phyloP scores from a whole-genome alignment of 2,329 filamentous ascomycete species.

The Colletotrichum scovillei region DNA sequence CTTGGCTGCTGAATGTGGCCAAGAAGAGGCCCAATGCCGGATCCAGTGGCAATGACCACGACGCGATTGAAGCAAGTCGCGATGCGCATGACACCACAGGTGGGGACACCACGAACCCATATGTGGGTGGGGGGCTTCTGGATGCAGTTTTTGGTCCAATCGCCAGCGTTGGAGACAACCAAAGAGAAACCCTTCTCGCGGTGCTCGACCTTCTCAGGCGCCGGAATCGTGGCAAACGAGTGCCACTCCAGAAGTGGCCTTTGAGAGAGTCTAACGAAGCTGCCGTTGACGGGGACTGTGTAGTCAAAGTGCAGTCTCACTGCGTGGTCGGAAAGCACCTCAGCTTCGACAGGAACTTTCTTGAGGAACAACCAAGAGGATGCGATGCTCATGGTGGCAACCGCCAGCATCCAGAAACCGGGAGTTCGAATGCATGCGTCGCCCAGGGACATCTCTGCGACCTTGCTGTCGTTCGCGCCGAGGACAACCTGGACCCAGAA shows the following conservation, averaged over 20 bases:
- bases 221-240: slow-evolving; percentile 79
- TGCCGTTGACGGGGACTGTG: slow-evolving; percentile 61
- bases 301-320: slow-evolving; percentile 77
- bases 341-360: slow-evolving; percentile 72
- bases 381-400: slow-evolving; percentile 73
- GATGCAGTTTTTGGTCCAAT: slow-evolving; percentile 78
- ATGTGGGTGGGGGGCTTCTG: slow-evolving; percentile 68
- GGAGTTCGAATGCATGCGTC: slow-evolving; percentile 51
- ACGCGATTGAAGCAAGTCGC: slow-evolving; percentile 74
- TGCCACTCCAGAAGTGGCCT: slow-evolving; percentile 78
- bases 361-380: slow-evolving; percentile 81
- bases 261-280: slow-evolving; percentile 65
- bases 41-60: slow-evolving; percentile 77
- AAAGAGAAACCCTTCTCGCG: slow-evolving; percentile 68
- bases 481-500: slow-evolving; percentile 72
- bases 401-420: slow-evolving; percentile 73
- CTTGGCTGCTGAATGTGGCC: slow-evolving; percentile 65
- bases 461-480: slow-evolving; percentile 60
- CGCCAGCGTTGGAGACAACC: slow-evolving; percentile 79
- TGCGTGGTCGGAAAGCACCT: slow-evolving; percentile 78
- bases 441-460: slow-evolving; percentile 49
- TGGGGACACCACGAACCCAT: slow-evolving; percentile 76
- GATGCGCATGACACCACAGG: slow-evolving; percentile 75
- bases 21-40: slow-evolving; percentile 77
- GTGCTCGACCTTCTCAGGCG: slow-evolving; percentile 46